These are phyloP conservation scores for Metschnikowia aberdeeniae DNA, from an alignment of 805 yeast genomes.

Conservation along the genomic window DNA sequence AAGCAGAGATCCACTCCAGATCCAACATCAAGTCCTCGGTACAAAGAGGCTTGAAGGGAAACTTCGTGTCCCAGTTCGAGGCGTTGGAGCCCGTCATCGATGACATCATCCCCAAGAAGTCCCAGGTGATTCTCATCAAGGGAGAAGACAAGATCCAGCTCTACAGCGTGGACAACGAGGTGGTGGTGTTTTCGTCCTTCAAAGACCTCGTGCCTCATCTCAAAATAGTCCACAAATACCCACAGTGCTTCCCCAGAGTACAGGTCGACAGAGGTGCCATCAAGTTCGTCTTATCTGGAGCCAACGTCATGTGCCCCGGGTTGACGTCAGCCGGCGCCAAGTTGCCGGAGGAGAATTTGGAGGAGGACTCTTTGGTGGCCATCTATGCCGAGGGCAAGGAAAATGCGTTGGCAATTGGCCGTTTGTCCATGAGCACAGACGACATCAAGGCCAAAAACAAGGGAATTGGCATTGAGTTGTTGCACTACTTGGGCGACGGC, in stretches of 20 bases:
- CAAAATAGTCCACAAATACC: slow-evolving; percentile 73
- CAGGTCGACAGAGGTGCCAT: slow-evolving; percentile 96
- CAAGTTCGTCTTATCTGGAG: slow-evolving; percentile 91
- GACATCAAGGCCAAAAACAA: slow-evolving; percentile 80
- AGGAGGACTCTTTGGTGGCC: slow-evolving; percentile 67
- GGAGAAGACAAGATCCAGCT: slow-evolving; percentile 87
- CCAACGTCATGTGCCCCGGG: slow-evolving; percentile 96
- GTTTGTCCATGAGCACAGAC: slow-evolving; percentile 79
- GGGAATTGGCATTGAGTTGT: slow-evolving; percentile 83
- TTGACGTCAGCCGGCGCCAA: slow-evolving; percentile 80
- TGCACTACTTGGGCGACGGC: slow-evolving; percentile 87
- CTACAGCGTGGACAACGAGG: slow-evolving; percentile 67
- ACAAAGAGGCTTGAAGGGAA: slow-evolving; percentile 81
- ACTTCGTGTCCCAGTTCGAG: slow-evolving; percentile 70
- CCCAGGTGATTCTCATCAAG: slow-evolving; percentile 73
- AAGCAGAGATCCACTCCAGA: slow-evolving; percentile 84
- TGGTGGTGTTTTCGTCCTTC: slow-evolving; percentile 76
- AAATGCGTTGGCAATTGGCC: slow-evolving; percentile 86
- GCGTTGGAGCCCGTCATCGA: slow-evolving; percentile 73
- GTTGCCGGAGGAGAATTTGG: slow-evolving; percentile 69
- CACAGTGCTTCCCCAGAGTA: slow-evolving; percentile 77
- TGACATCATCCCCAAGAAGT: slow-evolving; percentile 81
- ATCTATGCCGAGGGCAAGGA: slow-evolving; percentile 93
- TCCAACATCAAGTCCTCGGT: slow-evolving; percentile 91
- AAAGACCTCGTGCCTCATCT: slow-evolving; percentile 76